Base-by-base conservation (phyloP, 352 stramenopile species). In the Pilasporangium apinafurcum region DNA sequence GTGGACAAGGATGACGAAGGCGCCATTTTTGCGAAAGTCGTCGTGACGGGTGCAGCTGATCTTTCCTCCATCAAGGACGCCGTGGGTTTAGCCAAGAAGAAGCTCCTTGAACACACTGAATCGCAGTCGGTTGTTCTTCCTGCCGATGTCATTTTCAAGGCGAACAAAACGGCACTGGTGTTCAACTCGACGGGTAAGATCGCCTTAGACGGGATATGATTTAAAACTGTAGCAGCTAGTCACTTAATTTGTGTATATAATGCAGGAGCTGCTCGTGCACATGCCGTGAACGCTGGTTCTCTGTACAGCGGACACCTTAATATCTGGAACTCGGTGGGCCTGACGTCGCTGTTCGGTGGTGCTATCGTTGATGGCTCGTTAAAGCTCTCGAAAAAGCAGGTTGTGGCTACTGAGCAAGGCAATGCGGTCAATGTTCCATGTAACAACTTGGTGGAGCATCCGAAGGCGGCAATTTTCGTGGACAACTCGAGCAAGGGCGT, bases 381-480 rank as follows among this genome's bases (percentile, higher is more conserved):
- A 39, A 75, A 67, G 41, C 53, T 86, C 43, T 42, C 62, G 39
- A 79, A 79, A 51, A 86, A 86, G 64, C 61, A 84, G 42, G 39
- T 79, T 14, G 54, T 85, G 20, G 35, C 62, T 12, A 56, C 68
- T 4, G 64, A 76, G 47, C 65, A 45, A 32, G 77, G 65, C 22
- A 51, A 56, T 7, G 75, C 74, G 5, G 71, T 89, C 22, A 60
- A 85, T 39, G 74, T 89, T 58, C 73, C 71, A 39, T 89, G 73
- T 63, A 77, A 86, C 68, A 86, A 86, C 65, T 47, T 89, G 26
- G 77, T 86, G 54, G 61, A 81, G 44, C 61, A 73, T 31, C 74
- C 74, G 9, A 70, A 58, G 50, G 71, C 71, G 17, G 75, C 69
- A 17, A 51, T 86, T 22, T 86, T 89, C 41, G 67, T 87, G 27